Base-by-base conservation (phyloP, 352 stramenopile genomes). In the Phytophthora quininea region DNA sequence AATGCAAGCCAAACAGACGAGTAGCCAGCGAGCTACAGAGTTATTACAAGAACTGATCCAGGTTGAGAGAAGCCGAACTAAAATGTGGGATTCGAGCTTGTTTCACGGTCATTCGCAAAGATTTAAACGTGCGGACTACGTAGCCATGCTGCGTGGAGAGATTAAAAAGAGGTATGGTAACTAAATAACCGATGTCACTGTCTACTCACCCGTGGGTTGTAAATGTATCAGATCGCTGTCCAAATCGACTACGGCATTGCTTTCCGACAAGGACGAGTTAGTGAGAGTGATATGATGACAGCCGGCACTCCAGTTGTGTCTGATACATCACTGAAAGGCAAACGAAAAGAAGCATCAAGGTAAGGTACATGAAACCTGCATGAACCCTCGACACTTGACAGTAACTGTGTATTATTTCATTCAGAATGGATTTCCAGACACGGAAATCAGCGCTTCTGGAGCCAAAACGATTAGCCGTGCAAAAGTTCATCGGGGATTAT, bases 121-220 rank as follows among this genome's bases (percentile, higher is more conserved):
- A 12, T 93, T 94, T 51, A 76, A 84, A 9, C 75, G 86, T 4
- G 42, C 69, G 2, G 67, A 84, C 30, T 94, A 93, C 33, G 72
- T 88, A 1, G 77, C 64, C 2, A 89, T 90, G 77, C 43, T 94
- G 19, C 80, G 80, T 3, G 10, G 67, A 3, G 84, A 91, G 46
- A 92, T 94, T 54, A 89, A 91, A 89, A 88, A 40, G 82, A 94
- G 75, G 84, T 91, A 63, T 30, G 53, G 19, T 24, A 24, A 24
- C 19, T 24, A 24, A 24, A 24, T 24, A 24, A 24, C 19, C 19
- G 19, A 24, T 0, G 6, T 35, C 2, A 1, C 58, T n/a, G 14
- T 31, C 2, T 15, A 40, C 9, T 58, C 12, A 29, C 11, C 14
- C 12, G 29, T 15, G 30, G n/a, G 46, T 32, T 50, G 31, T 37